Conservation (phyloP, 75 land plant species). For the Cryptomeria japonica region DNA sequence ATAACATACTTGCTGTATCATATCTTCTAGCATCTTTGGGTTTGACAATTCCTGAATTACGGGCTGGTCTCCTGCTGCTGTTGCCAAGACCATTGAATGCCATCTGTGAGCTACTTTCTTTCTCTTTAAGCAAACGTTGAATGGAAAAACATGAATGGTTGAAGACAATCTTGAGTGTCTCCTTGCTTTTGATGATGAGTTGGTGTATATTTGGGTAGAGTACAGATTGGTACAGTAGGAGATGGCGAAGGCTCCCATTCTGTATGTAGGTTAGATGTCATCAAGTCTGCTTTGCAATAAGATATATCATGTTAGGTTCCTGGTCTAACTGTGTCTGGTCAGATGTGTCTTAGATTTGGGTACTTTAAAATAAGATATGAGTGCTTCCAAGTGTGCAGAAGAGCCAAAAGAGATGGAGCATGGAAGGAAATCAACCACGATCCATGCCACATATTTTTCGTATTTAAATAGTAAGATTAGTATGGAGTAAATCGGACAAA, state of each 20-base stretch:
- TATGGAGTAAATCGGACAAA: neutral
- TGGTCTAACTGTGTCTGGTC: neutral
- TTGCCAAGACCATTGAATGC: neutral
- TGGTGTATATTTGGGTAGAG: neutral
- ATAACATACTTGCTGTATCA: slow-evolving; percentile 29
- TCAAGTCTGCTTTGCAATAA: neutral
- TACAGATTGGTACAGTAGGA: neutral
- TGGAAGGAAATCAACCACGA: neutral
- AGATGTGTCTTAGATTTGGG: neutral
- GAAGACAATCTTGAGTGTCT: neutral
- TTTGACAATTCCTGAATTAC: slow-evolving; percentile 26
- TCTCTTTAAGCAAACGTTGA: neutral
- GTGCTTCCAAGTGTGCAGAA: neutral
- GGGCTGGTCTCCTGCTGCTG: neutral
- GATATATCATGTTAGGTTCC: slow-evolving; percentile 1
- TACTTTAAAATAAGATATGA: neutral
- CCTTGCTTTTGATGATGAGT: neutral
- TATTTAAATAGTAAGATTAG: neutral
- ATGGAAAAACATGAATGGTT: neutral
- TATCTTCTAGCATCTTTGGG: slow-evolving; percentile 36
- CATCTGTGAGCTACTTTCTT: neutral
- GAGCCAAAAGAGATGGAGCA: neutral
- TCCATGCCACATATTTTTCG: neutral
- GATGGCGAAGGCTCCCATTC: neutral
- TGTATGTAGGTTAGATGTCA: neutral